A percentile compares a stretch with the other conserved stretches of the same genome.
phyloP scores from a whole-genome alignment of 768 basidiomycete genomes.

The Lactarius pseudohatsudake region DNA sequence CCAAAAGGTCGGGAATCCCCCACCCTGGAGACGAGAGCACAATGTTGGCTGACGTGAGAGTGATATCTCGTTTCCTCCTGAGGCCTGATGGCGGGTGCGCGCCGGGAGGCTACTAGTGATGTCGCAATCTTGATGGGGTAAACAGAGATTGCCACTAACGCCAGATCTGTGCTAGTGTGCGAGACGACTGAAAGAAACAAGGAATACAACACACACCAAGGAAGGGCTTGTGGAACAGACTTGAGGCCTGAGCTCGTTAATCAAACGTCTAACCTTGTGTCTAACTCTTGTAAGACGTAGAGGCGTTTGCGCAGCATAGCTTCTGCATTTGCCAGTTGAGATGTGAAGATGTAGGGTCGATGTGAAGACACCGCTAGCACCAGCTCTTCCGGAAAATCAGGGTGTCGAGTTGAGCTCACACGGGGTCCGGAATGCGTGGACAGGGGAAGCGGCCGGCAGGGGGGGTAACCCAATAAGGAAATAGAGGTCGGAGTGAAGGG shows the following conservation, averaged over 20 bases:
- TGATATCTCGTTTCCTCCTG: conserved; percentile 4
- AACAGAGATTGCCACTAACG: conserved; percentile 32
- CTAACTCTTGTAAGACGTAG: background rate
- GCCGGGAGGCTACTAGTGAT: conserved; percentile 7
- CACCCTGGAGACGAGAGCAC: conserved; percentile 14
- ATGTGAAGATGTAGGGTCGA: background rate
- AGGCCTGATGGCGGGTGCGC: conserved; percentile 5
- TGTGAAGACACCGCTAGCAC: background rate
- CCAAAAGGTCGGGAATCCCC: conserved; percentile 12
- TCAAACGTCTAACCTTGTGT: conserved; percentile 6
- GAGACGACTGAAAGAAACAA: conserved; percentile 24
- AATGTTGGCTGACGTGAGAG: background rate
- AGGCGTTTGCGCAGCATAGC: background rate
- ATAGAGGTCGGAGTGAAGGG: background rate
- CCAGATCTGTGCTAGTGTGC: conserved; percentile 69
- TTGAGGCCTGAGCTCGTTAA: conserved; percentile 3
- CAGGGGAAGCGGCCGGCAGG: conserved; percentile 18
- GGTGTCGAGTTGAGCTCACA: background rate
- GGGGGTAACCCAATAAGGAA: background rate
- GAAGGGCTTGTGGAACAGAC: conserved; percentile 13
- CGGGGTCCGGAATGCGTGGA: too few species aligned
- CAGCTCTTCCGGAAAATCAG: background rate
- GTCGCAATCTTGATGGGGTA: conserved; percentile 14
- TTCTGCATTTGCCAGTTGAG: background rate
- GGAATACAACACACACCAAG: conserved; percentile 25